Conservation (phyloP, 1,284 basidiomycete species). For the Heterobasidion occidentale region DNA sequence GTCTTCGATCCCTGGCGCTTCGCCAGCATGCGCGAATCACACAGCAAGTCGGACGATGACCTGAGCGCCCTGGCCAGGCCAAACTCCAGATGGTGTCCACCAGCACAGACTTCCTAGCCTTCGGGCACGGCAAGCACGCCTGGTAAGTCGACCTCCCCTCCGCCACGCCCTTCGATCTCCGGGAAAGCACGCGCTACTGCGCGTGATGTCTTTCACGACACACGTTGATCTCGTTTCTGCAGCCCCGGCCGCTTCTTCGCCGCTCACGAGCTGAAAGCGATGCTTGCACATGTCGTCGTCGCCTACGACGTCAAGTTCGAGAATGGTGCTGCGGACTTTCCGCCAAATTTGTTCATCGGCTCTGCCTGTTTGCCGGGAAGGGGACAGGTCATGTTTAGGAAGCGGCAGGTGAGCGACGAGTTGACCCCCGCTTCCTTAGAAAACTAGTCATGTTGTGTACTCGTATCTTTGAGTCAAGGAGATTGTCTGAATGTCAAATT, state of each 20-base stretch:
- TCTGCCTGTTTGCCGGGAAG: neutral
- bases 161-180: neutral
- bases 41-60: constrained; percentile 1
- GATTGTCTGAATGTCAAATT: no score
- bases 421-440: no score
- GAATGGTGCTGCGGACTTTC: neutral
- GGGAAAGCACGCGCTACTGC: no score
- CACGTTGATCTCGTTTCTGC: no score
- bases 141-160: neutral
- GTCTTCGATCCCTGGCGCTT: constrained; percentile 28
- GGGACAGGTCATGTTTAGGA: neutral
- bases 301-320: constrained; percentile 30
- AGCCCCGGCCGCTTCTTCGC: constrained; percentile 28
- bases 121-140: constrained; percentile 17
- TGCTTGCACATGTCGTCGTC: constrained; percentile 27
- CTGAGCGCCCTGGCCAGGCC: neutral
- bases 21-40: constrained; percentile 9
- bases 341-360: neutral
- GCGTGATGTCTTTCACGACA: no score
- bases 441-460: no score
- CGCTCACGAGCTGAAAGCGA: constrained; percentile 28
- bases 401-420: neutral
- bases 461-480: no score
- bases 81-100: constrained; percentile 18
- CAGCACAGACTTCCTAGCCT: constrained; percentile 17